A percentile compares a stretch with the other conserved stretches of the same genome.
phyloP scores from a whole-genome alignment of 805 yeast genomes.

The Saccharomycopsis malanga region DNA sequence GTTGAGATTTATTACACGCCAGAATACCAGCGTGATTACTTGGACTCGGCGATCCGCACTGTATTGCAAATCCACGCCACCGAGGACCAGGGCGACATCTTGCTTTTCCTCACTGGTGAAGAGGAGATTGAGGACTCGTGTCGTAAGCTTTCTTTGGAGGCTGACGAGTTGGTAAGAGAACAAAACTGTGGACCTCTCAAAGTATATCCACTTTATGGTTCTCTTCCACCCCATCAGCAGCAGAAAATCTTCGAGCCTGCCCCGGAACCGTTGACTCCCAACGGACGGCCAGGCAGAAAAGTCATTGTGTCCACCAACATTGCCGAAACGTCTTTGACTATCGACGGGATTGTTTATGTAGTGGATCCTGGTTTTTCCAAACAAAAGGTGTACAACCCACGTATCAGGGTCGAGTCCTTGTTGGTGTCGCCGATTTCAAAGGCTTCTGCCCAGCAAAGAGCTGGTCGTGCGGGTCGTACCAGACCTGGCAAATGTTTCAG shows the following conservation, averaged over 20 bases:
- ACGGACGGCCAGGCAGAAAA: conserved; percentile 92
- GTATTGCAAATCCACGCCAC: conserved; percentile 96
- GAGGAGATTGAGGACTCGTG: conserved; percentile 98
- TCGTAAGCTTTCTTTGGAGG: conserved; percentile 78
- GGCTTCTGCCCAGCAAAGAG: conserved; percentile 97
- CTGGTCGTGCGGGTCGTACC: conserved; percentile 99
- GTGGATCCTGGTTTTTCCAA: conserved; percentile 97
- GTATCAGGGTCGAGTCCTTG: conserved; percentile 90
- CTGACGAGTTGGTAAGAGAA: conserved; percentile 82
- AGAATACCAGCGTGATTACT: conserved; percentile 89
- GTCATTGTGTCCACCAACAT: conserved; percentile 89
- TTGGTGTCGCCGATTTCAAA: conserved; percentile 94
- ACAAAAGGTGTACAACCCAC: conserved; percentile 93
- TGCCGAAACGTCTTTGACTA: conserved; percentile 96
- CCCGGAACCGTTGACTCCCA: conserved; percentile 59
- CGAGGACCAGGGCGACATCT: conserved; percentile 86
- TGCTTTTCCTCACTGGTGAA: conserved; percentile 88
- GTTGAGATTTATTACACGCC: conserved; percentile 97
- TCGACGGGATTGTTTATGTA: conserved; percentile 95
- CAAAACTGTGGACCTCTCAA: conserved; percentile 82
- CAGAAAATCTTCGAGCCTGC: conserved; percentile 92
- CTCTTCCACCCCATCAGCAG: conserved; percentile 93
- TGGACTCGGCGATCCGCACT: conserved; percentile 92
- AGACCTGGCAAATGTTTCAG: conserved; percentile 98
- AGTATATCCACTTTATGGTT: conserved; percentile 93